Conservation (phyloP, 1,284 basidiomycete species). For the Phylloporus sp. region DNA sequence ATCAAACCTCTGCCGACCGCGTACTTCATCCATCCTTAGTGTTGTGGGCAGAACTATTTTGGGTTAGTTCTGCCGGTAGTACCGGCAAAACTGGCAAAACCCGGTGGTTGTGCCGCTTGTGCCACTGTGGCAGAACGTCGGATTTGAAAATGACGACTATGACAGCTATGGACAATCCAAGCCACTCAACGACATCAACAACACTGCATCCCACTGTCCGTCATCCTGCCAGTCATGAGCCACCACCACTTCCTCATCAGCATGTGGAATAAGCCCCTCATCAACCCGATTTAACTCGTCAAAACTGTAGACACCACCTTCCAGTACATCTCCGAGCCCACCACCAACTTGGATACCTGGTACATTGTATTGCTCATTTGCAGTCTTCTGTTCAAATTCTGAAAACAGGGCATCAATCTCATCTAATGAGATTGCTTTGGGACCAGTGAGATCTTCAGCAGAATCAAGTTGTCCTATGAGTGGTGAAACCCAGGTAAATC, state of each 20-base stretch:
- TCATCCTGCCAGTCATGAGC: not conserved
- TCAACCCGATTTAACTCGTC: not conserved
- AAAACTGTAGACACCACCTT: not conserved
- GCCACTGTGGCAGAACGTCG: not conserved
- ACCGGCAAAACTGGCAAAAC: not conserved
- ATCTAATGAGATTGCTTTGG: not conserved
- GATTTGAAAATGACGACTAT: no score
- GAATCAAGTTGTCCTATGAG: not conserved
- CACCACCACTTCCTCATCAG: not conserved
- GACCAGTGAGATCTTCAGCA: not conserved
- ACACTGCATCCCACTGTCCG: not conserved
- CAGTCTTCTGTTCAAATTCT: not conserved
- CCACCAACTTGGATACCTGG: no score
- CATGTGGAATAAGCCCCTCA: not conserved
- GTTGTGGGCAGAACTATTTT: not conserved
- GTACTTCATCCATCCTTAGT: no score
- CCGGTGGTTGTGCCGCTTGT: not conserved
- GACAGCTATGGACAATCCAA: not conserved
- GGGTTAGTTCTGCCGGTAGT: not conserved
- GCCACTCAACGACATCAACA: not conserved
- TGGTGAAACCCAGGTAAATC: not conserved
- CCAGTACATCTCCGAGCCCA: not conserved
- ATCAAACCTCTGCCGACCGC: no score
- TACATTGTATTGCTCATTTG: not conserved
- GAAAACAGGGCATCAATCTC: not conserved